Conservation (phyloP, 768 basidiomycete genomes). For the Lactarius akahatsu region DNA sequence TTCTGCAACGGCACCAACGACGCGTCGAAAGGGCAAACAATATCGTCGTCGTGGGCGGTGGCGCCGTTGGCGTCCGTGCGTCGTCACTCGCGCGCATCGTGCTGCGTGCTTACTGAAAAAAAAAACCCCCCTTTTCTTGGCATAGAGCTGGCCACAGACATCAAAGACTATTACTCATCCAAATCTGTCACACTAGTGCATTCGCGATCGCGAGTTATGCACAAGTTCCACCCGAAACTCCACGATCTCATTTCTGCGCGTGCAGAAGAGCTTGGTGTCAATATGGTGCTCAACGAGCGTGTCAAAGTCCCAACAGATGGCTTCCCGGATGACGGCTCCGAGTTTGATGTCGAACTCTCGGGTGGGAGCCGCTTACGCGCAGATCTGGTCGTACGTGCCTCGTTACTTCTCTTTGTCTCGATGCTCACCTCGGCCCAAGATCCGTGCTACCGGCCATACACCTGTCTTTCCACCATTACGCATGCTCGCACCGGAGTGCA, state of each 20-base stretch:
- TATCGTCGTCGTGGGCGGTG: conserved; percentile 41
- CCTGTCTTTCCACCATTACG: conserved; percentile 34
- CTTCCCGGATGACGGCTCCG: conserved; percentile 32
- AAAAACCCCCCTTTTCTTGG: background rate
- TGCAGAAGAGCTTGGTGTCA: conserved; percentile 31
- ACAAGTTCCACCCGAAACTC: conserved; percentile 31
- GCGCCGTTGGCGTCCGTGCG: conserved; percentile 41
- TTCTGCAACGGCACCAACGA: conserved; percentile 35
- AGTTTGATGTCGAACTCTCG: conserved; percentile 26
- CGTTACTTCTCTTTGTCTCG: background rate
- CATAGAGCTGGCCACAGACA: conserved; percentile 35
- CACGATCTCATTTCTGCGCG: conserved; percentile 33
- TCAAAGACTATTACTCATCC: conserved; percentile 30
- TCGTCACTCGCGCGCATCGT: background rate
- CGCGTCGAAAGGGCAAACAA: conserved; percentile 35
- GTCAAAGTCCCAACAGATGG: conserved; percentile 35
- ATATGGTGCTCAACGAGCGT: conserved; percentile 27
- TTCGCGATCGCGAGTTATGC: conserved; percentile 32
- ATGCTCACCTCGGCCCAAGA: conserved; percentile 25
- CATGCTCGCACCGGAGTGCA: conserved; percentile 30
- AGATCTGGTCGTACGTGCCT: conserved; percentile 29
- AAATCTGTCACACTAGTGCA: conserved; percentile 35
- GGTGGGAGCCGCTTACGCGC: conserved; percentile 28
- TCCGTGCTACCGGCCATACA: conserved; percentile 36
- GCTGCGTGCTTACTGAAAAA: background rate